Percentiles rank a stretch among this genome's conserved stretches.
Conservation (phyloP, 177 flowering plant species). For the Vitis hybrid region DNA sequence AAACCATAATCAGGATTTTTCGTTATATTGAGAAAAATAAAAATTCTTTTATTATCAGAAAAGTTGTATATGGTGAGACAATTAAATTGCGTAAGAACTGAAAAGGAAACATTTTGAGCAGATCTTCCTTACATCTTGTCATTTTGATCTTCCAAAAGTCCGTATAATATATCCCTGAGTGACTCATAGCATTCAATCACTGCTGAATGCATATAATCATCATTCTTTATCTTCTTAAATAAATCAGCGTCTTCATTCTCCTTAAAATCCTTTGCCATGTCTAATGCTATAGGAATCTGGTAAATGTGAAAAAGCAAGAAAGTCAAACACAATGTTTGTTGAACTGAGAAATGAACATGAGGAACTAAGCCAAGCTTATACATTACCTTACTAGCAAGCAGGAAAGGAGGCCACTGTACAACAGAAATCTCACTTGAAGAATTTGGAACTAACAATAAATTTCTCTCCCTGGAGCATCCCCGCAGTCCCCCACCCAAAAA, state of each 20-base stretch:
- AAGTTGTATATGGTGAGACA: not conserved
- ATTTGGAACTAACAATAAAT: slow-evolving; percentile 84
- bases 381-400: slow-evolving; percentile 91
- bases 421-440: slow-evolving; percentile 63
- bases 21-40: not conserved
- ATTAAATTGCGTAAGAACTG: not conserved
- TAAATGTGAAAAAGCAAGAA: slow-evolving; percentile 2
- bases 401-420: slow-evolving; percentile 96
- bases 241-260: slow-evolving; percentile 73
- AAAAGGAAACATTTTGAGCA: not conserved
- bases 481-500: not conserved
- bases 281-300: slow-evolving; percentile 94
- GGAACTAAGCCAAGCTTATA: slow-evolving; percentile 10
- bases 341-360: not conserved
- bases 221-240: slow-evolving; percentile 66
- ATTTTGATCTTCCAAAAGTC: slow-evolving; percentile 54
- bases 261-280: slow-evolving; percentile 94
- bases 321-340: not conserved
- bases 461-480: slow-evolving; percentile 57
- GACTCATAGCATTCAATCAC: slow-evolving; percentile 94
- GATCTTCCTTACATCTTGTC: slow-evolving; percentile 56
- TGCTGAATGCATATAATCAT: slow-evolving; percentile 83
- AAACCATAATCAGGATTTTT: not conserved
- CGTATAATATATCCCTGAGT: slow-evolving; percentile 50
- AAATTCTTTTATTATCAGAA: not conserved